Conservation (phyloP, 2,329 filamentous ascomycete species). For the Claviceps purpurea region DNA sequence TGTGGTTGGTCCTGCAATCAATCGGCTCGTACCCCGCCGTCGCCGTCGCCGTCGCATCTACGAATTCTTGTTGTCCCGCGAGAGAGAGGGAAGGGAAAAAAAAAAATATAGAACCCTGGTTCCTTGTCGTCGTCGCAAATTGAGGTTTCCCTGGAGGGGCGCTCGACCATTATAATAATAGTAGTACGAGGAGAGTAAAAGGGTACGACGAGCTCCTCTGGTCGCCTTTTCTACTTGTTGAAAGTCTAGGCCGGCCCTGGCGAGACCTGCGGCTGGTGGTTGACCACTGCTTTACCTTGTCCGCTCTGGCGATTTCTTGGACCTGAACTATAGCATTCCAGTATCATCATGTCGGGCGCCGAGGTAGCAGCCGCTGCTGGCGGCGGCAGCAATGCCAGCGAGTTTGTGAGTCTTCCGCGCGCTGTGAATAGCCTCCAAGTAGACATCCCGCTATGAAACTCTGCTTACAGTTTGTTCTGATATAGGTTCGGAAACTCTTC, state of each 20-base stretch:
- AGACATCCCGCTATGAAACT: neutral
- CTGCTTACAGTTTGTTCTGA: neutral
- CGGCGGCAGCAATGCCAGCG: slow-evolving; percentile 70
- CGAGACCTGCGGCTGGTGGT: neutral
- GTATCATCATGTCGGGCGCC: slow-evolving; percentile 19
- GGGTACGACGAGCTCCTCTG: neutral
- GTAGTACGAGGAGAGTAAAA: neutral
- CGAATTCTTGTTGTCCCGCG: neutral
- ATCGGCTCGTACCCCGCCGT: neutral
- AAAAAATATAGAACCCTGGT: neutral
- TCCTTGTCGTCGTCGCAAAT: neutral
- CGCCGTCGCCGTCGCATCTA: neutral
- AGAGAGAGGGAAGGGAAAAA: too few species aligned
- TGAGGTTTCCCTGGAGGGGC: neutral
- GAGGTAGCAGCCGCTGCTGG: slow-evolving; percentile 21
- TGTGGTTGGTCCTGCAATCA: slow-evolving; percentile 1
- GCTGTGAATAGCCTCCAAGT: neutral
- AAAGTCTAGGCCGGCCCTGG: neutral
- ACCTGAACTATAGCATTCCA: neutral
- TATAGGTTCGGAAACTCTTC: slow-evolving; percentile 91
- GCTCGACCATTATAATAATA: neutral
- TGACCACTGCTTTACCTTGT: neutral
- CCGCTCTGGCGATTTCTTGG: neutral
- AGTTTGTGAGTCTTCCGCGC: slow-evolving; percentile 59
- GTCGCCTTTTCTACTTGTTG: neutral